Conservation (phyloP, 352 stramenopile genomes). For the Phytophthora podocarpi region DNA sequence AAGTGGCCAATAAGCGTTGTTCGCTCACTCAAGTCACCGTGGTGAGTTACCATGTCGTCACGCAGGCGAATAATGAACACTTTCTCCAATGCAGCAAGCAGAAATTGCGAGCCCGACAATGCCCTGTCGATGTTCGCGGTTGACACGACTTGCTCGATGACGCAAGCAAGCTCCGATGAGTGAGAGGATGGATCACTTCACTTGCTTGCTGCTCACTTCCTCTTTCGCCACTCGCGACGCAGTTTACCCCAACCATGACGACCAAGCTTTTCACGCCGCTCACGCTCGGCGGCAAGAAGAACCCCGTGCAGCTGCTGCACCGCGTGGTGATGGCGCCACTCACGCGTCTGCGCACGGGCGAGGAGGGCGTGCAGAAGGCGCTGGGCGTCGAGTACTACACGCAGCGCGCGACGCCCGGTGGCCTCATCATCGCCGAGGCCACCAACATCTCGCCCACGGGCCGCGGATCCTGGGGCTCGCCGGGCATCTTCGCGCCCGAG, state of each 20-base stretch:
- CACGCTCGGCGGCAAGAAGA: conserved; percentile 58
- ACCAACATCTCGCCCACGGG: conserved; percentile 58
- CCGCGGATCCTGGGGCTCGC: conserved; percentile 52
- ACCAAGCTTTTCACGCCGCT: conserved; percentile 69
- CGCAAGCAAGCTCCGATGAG: conserved; percentile 13
- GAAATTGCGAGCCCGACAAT: too few species aligned
- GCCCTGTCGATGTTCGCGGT: background rate
- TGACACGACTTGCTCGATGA: conserved; percentile 18
- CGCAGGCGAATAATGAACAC: too few species aligned
- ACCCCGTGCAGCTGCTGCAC: conserved; percentile 58
- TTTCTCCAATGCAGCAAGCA: too few species aligned
- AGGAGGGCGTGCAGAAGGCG: conserved; percentile 43
- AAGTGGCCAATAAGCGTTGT: too few species aligned
- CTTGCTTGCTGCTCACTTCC: background rate
- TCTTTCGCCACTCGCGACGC: background rate
- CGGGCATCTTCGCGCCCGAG: conserved; percentile 58
- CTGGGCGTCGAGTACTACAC: conserved; percentile 65
- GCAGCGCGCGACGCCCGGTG: conserved; percentile 57
- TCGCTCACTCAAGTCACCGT: too few species aligned
- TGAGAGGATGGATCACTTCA: background rate
- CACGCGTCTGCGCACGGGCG: conserved; percentile 48
- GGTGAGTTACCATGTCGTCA: too few species aligned
- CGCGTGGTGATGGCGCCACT: conserved; percentile 75
- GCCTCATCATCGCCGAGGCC: conserved; percentile 66
- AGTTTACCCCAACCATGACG: conserved; percentile 9